phyloP scores from a whole-genome alignment of 139 green algal genomes.

The Zygnema cylindricum region DNA sequence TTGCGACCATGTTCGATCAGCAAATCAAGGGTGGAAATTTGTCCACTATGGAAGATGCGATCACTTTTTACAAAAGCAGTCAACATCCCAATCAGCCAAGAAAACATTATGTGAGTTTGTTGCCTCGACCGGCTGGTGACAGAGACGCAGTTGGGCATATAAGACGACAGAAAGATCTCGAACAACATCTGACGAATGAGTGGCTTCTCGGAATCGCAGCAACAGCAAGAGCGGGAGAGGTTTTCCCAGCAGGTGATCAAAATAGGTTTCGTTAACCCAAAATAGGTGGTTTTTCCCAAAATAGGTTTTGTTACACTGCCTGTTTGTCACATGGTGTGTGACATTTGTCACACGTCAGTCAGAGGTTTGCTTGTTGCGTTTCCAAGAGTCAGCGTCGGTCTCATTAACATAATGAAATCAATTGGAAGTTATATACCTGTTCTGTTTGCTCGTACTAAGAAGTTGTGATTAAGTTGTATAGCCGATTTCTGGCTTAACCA shows the following conservation, averaged over 20 bases:
- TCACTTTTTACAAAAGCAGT: background rate
- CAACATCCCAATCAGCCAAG: background rate
- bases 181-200: background rate
- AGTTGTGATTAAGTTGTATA: too few relatives aligned
- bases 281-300: too few relatives aligned
- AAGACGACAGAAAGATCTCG: background rate
- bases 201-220: background rate
- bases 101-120: background rate
- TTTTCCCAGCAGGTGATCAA: background rate
- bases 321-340: too few relatives aligned
- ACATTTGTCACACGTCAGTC: too few relatives aligned
- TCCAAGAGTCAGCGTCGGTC: too few relatives aligned
- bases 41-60: background rate
- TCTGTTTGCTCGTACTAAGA: too few relatives aligned
- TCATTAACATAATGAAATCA: too few relatives aligned
- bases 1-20: background rate
- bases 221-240: background rate
- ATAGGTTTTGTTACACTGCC: too few relatives aligned
- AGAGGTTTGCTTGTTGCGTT: too few relatives aligned
- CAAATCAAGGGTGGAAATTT: background rate
- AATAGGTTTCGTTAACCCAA: too few relatives aligned
- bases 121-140: background rate
- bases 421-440: too few relatives aligned
- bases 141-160: background rate
- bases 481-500: too few relatives aligned